Evolutionary conservation across 1,284 basidiomycete species (phyloP).

Genomic region (Apiotrichum gracile): DNA sequence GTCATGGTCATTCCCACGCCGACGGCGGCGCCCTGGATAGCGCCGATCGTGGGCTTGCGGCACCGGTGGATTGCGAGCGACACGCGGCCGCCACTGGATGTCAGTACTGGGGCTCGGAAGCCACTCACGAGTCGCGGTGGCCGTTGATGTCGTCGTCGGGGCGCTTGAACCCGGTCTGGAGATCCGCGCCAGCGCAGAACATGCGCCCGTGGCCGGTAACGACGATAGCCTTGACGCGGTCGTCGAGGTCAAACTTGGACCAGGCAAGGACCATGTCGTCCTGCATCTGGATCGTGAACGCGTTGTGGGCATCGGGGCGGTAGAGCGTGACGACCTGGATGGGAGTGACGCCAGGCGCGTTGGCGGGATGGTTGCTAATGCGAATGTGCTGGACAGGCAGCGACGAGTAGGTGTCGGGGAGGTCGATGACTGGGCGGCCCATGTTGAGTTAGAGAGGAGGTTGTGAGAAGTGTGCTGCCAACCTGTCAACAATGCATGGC

Average conservation of each 20-base stretch:
- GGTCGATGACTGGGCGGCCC: not conserved
- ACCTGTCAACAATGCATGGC: too few species aligned
- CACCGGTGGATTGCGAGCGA: conserved; percentile 1
- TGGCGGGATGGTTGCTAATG: conserved; percentile 12
- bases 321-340: conserved; percentile 19
- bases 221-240: conserved; percentile 17
- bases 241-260: conserved; percentile 9
- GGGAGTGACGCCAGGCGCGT: conserved; percentile 15
- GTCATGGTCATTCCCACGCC: conserved; percentile 18
- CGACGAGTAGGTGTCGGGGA: conserved; percentile 5
- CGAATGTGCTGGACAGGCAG: conserved; percentile 4
- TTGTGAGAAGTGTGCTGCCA: too few species aligned
- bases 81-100: conserved; percentile 13
- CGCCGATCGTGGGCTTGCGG: conserved; percentile 6
- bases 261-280: conserved; percentile 10
- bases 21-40: conserved; percentile 14
- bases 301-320: conserved; percentile 14
- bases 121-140: conserved; percentile 15
- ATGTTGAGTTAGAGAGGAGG: not conserved
- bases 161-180: conserved; percentile 11
- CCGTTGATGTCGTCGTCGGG: conserved; percentile 2
- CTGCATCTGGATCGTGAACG: conserved; percentile 15
- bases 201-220: conserved; percentile 14
- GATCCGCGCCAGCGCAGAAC: conserved; percentile 19
- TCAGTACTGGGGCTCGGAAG: not conserved